Conservation (phyloP, 164 flowering plant genomes). For the Echeveria elegans region DNA sequence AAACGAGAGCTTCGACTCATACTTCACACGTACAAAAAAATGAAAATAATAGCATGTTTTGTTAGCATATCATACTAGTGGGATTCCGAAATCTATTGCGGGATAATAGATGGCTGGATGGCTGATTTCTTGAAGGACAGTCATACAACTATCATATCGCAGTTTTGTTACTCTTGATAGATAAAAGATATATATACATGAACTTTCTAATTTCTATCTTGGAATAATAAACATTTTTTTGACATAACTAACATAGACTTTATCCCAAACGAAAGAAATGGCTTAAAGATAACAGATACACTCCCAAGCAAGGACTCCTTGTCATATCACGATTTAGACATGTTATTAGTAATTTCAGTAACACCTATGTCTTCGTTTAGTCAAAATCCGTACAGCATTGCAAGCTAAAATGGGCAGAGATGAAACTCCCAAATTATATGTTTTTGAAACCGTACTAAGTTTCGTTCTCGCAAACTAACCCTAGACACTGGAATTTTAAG, state of each 20-base stretch:
- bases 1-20: no score
- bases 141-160: neutral
- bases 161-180: no score
- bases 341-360: no score
- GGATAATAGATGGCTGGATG: neutral
- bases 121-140: neutral
- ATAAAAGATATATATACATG: no score
- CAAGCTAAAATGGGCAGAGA: neutral
- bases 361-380: neutral
- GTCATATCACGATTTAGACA: neutral
- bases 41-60: neutral
- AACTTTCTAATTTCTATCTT: no score
- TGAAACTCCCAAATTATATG: neutral
- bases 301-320: neutral
- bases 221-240: no score
- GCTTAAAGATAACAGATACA: neutral
- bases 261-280: neutral
- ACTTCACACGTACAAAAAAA: neutral
- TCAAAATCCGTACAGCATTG: neutral
- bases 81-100: neutral
- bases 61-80: no score
- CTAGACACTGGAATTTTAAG: neutral
- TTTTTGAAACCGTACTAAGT: neutral
- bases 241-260: neutral
- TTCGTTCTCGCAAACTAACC: no score